Base-by-base conservation (phyloP, 2,329 filamentous ascomycete species). In the Aureobasidium sp. region DNA sequence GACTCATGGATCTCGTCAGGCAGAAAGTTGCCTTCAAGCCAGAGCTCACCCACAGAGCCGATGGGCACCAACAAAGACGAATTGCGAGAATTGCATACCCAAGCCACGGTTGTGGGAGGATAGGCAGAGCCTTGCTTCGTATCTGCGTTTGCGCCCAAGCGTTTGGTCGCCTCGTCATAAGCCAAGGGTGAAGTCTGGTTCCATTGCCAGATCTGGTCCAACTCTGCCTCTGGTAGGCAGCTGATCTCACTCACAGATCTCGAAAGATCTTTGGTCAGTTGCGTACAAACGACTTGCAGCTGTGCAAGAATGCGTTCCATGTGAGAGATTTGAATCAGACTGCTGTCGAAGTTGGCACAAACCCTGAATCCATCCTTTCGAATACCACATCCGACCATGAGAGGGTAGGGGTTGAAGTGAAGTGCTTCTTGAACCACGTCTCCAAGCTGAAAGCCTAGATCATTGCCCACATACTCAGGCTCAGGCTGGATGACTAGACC, bases 401-500 rank as follows among this genome's bases (percentile, higher is more conserved):
- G 70, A 5, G 78, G 75, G 62, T 81, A 81, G 0, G 66, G 66
- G 34, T 68, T 67, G 65, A 67, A 68, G 58, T 68, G 64, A 1
- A 68, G 54, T 14, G 66, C 65, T 51, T 67, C 66, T 9, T 51
- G 60, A 5, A 66, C 63, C 3, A 64, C 62, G 57, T 67, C 66
- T 11, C 63, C 61, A 16, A 57, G 36, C 13, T 64, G 59, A 32
- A 67, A 68, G 14, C 67, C 67, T 14, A 68, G 62, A n/a, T 65
- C 62, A 30, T 61, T 64, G 13, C 58, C 63, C 5, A 60, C 61
- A 34, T 66, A 63, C n/a, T 63, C 62, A 13, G 63, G 32, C 21
- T 67, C 72, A 5, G 70, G 69, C 57, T 85, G 82, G 29, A 85
- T 76, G 0, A 84, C 79, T 2, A 85, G 69, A 8, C 82, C 78